phyloP scores from a whole-genome alignment of 192 early-diverging fungal genomes.

The Rhizoclosmatium globosum region DNA sequence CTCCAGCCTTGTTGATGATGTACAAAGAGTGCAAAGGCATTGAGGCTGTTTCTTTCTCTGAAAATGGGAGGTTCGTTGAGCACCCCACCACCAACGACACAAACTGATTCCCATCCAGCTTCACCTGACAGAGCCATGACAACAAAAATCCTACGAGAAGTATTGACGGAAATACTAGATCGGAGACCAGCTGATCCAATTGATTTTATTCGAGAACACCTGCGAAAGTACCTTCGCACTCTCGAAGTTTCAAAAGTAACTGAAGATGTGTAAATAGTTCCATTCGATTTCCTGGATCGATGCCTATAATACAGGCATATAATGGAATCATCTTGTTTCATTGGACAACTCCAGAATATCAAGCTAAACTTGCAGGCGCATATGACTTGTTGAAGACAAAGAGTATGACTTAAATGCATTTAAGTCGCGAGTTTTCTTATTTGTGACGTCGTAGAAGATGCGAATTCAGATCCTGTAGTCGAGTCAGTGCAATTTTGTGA shows the following conservation, averaged over 20 bases:
- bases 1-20: constrained; percentile 79
- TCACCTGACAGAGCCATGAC: background rate
- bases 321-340: background rate
- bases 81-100: background rate
- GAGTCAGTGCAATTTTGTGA: constrained; percentile 7
- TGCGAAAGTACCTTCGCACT: constrained; percentile 15
- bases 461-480: background rate
- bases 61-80: background rate
- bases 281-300: constrained; percentile 2
- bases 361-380: background rate
- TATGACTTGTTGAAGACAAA: constrained; percentile 25
- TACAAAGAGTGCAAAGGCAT: constrained; percentile 49
- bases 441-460: background rate
- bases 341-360: constrained; percentile 26
- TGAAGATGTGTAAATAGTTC: background rate
- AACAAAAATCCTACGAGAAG: constrained; percentile 19
- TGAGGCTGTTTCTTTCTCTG: background rate
- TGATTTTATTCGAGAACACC: constrained; percentile 26
- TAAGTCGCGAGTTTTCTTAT: background rate
- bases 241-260: background rate
- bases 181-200: constrained; percentile 27
- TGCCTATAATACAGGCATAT: constrained; percentile 26
- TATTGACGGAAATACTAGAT: constrained; percentile 20
- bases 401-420: background rate
- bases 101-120: background rate